Evolutionary conservation across 2,329 filamentous ascomycete species (phyloP), one percentile per base, ranked within the genome.

Genomic region (Blumeriella jaapii): DNA sequence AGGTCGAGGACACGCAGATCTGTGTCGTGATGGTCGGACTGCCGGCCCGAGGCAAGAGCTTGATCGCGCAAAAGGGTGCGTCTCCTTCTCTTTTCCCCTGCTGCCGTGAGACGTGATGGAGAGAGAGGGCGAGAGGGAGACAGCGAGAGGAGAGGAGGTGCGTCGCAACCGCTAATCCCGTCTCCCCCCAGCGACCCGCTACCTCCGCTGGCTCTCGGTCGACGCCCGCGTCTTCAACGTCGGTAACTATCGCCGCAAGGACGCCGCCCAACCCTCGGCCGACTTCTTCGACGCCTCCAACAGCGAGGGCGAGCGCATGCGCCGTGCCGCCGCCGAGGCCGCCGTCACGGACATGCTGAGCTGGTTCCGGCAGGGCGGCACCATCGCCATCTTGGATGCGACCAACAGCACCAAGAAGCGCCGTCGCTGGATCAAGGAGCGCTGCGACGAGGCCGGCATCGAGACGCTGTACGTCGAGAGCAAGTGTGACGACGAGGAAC

Each of bases 11-110:
- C 61, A 89, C 84, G 42, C 84, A 83, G 60, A 93, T 98, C 65
- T 96, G 89, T 61, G 87, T 98, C 46, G 86, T 98, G 53, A 96
- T 98, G 91, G 91, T 98, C 41, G 91, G 91, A 48, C 69, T 98
- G 57, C 91, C 91, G 36, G 91, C 91, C 42, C 72, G 91, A 50
- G 91, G 91, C 55, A 98, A 98, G 71, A 94, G 85, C 65, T 76
- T 94, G 60, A 96, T 98, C 58, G 89, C 91, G 49, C 86, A 93
- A 55, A 95, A 95, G 74, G 86, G 87, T 91, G 49, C n/a, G 42
- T 31, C 11, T 4, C 16, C 29, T n/a, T 11, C 18, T 24, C n/a
- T 17, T 24, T 9, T 6, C 13, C 4, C 11, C 4, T 8, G 7
- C 3, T 27, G 8, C 25, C 7, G 13, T 13, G 2, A 9, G 11